These are phyloP conservation scores for Podospora conica DNA, from an alignment of 495 filamentous ascomycete species.

Conservation along the genomic window DNA sequence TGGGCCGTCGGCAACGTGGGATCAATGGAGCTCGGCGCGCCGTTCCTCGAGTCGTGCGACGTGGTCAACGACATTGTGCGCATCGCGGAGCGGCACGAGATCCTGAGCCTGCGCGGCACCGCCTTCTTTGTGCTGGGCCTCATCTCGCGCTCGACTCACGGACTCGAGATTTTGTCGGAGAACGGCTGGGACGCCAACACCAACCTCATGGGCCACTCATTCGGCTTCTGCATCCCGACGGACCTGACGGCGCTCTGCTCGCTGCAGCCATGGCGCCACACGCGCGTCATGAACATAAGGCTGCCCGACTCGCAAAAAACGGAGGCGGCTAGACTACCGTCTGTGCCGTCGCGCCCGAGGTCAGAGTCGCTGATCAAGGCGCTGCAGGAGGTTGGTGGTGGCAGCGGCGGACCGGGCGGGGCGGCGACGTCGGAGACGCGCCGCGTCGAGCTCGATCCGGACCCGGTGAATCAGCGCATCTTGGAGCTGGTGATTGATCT, in stretches of 20 bases:
- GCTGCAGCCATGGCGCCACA: slow-evolving; percentile 41
- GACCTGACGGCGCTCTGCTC: slow-evolving; percentile 74
- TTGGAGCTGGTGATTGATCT: slow-evolving; percentile 76
- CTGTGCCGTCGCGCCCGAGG: slow-evolving; percentile 29
- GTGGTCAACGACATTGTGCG: slow-evolving; percentile 77
- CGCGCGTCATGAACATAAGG: slow-evolving; percentile 36
- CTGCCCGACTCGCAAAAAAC: slow-evolving; percentile 40
- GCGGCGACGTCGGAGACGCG: slow-evolving; percentile 16
- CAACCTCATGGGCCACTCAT: slow-evolving; percentile 70
- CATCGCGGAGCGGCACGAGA: slow-evolving; percentile 80
- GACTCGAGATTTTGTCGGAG: slow-evolving; percentile 78
- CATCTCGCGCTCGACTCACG: slow-evolving; percentile 86
- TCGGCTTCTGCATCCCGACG: slow-evolving; percentile 80
- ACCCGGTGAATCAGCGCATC: slow-evolving; percentile 65
- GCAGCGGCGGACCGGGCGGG: slow-evolving; percentile 28
- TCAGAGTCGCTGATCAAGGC: slow-evolving; percentile 29
- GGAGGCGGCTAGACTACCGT: slow-evolving; percentile 28
- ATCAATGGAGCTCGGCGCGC: slow-evolving; percentile 93
- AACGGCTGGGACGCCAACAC: slow-evolving; percentile 89
- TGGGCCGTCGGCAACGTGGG: slow-evolving; percentile 98
- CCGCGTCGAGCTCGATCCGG: slow-evolving; percentile 49
- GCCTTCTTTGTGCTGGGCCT: slow-evolving; percentile 94
- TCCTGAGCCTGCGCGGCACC: slow-evolving; percentile 88
- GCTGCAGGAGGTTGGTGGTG: slow-evolving; percentile 30
- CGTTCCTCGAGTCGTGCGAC: slow-evolving; percentile 81